A percentile compares a stretch with the other conserved stretches of the same genome.
Conservation (phyloP, 768 basidiomycete genomes). For the Pleurotus giganteus region DNA sequence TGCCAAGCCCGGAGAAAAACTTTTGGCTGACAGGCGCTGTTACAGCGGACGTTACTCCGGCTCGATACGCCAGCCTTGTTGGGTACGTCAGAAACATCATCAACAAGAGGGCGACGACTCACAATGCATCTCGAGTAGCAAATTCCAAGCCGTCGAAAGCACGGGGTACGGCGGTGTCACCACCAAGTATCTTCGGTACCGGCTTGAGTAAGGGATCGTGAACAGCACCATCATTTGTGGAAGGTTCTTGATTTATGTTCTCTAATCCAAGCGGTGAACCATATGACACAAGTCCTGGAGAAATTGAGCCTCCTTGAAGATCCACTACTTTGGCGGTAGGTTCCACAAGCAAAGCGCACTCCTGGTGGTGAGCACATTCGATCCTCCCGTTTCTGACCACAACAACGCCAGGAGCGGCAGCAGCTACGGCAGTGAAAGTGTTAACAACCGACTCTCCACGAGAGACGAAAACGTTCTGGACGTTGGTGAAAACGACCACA, state of each 20-base stretch:
- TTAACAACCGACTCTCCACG: slow-evolving; percentile 26
- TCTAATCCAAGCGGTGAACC: slow-evolving; percentile 71
- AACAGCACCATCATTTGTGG: slow-evolving; percentile 66
- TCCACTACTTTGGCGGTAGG: slow-evolving; percentile 42
- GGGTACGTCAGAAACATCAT: not conserved
- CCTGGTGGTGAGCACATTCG: slow-evolving; percentile 41
- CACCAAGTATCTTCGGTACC: slow-evolving; percentile 51
- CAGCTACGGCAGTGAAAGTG: slow-evolving; percentile 16
- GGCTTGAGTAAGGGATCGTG: slow-evolving; percentile 49
- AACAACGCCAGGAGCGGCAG: slow-evolving; percentile 28
- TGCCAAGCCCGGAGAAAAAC: slow-evolving; percentile 64
- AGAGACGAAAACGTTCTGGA: slow-evolving; percentile 43
- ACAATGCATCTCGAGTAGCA: slow-evolving; percentile 70
- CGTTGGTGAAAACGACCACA: slow-evolving; percentile 61
- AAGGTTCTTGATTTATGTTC: slow-evolving; percentile 65
- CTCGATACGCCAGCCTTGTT: slow-evolving; percentile 61
- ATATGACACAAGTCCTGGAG: slow-evolving; percentile 66
- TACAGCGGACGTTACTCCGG: slow-evolving; percentile 70
- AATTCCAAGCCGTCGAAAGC: slow-evolving; percentile 78
- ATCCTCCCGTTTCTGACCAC: slow-evolving; percentile 46
- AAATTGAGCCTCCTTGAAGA: slow-evolving; percentile 67
- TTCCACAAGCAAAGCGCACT: slow-evolving; percentile 13
- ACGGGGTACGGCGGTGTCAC: slow-evolving; percentile 48
- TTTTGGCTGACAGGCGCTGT: slow-evolving; percentile 53
- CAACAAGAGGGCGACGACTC: slow-evolving; percentile 26